phyloP scores from a whole-genome alignment of 192 early-diverging fungal species.

The Chytriomyces hyalinus region DNA sequence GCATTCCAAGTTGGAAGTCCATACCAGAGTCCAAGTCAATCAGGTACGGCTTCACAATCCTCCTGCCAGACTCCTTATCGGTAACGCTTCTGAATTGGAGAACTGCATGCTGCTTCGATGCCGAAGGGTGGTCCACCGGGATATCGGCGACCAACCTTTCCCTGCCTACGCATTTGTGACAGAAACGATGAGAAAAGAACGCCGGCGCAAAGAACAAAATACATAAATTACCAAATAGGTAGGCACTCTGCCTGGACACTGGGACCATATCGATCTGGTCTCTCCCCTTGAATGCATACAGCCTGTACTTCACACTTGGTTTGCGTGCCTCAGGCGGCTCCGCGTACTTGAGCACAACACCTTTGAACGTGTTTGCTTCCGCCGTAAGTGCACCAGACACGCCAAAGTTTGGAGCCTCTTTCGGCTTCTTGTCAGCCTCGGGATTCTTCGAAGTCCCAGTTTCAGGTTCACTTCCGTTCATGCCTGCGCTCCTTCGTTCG shows the following conservation, averaged over 20 bases:
- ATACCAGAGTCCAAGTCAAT: constrained; percentile 83
- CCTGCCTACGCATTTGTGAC: background rate
- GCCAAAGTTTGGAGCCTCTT: constrained; percentile 81
- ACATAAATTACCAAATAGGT: constrained; percentile 12
- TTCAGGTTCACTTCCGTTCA: background rate
- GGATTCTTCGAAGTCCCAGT: background rate
- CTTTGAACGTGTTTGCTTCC: constrained; percentile 83
- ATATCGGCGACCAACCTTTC: constrained; percentile 56
- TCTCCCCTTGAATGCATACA: constrained; percentile 94
- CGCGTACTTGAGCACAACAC: constrained; percentile 33
- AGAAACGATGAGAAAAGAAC: constrained; percentile 85
- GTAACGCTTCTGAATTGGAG: constrained; percentile 81
- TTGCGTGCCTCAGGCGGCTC: constrained; percentile 90
- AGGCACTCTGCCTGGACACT: constrained; percentile 12
- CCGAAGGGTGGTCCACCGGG: constrained; percentile 93
- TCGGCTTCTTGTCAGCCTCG: constrained; percentile 27
- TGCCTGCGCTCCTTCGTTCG: background rate
- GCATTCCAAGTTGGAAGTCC: background rate
- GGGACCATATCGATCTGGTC: constrained; percentile 73
- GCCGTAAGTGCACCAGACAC: constrained; percentile 86
- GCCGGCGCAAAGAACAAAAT: constrained; percentile 64
- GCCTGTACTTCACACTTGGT: constrained; percentile 74
- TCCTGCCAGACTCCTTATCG: constrained; percentile 53
- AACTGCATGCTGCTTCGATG: constrained; percentile 93
- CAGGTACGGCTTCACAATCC: constrained; percentile 76